These are phyloP conservation scores for Vicia sativa DNA, from an alignment of 306 rosid genomes.

Conservation along the genomic window DNA sequence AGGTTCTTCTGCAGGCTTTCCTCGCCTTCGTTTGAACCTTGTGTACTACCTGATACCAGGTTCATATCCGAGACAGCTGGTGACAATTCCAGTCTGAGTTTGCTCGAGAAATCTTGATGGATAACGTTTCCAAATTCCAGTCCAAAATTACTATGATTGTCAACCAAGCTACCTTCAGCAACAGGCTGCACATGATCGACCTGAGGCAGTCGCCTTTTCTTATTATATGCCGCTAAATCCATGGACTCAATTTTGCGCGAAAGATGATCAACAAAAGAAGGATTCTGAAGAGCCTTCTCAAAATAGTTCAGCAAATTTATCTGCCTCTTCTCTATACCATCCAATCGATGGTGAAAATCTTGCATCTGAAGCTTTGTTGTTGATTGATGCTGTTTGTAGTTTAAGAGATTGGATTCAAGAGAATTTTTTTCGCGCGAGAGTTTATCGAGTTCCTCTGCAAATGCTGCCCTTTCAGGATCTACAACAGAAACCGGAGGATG, in stretches of 20 bases:
- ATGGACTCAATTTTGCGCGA: conserved; percentile 70
- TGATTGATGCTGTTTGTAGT: conserved; percentile 59
- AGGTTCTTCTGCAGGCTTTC: conserved; percentile 58
- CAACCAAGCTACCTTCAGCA: conserved; percentile 63
- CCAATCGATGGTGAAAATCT: conserved; percentile 59
- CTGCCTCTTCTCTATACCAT: conserved; percentile 74
- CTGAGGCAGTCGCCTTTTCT: conserved; percentile 88
- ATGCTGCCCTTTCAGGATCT: conserved; percentile 86
- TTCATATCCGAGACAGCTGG: conserved; percentile 83
- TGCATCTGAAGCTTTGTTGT: conserved; percentile 65
- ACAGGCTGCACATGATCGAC: conserved; percentile 53
- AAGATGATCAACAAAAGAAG: conserved; percentile 66
- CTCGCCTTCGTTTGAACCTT: conserved; percentile 83
- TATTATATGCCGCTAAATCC: conserved; percentile 77
- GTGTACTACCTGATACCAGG: conserved; percentile 82
- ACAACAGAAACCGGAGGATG: conserved; percentile 74
- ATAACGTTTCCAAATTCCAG: conserved; percentile 68
- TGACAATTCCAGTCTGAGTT: conserved; percentile 81
- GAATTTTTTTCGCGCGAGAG: conserved; percentile 65
- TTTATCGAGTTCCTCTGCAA: conserved; percentile 86
- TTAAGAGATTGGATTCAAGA: conserved; percentile 66
- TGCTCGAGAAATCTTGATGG: conserved; percentile 83
- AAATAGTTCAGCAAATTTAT: conserved; percentile 51
- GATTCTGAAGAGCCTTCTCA: conserved; percentile 74
- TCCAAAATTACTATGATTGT: conserved; percentile 66